Base-by-base conservation (phyloP, 2,329 filamentous ascomycete species). In the Podosphaera fusca region DNA sequence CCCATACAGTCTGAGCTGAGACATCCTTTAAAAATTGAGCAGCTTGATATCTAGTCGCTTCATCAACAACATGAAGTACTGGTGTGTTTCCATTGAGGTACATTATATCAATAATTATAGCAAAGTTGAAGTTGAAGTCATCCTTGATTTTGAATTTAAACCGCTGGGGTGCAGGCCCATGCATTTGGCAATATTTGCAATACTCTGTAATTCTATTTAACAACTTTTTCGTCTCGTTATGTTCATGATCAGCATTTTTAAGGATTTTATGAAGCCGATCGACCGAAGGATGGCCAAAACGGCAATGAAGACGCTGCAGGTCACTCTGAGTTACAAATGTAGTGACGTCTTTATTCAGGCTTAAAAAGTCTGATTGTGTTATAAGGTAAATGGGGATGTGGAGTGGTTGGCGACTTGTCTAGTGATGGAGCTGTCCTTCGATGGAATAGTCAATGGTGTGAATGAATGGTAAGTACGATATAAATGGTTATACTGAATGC, bases 71-170 rank as follows among this genome's bases (percentile, higher is more conserved):
- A n/a, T n/a, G 72, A 49, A 84, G 69, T 35, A 70, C 69, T 2
- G 73, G 69, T 1, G 81, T 77, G 64, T 85, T 85, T 59, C 84
- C 80, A 64, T 84, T 78, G 62, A 82, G 14, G 30, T 21, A 51
- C 29, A 51, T 31, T 14, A 51, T 51, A 12, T 51, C 47, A n/a
- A 36, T 38, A 21, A 36, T 29, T 36, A 36, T 5, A 35, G 4
- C 30, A 21, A 35, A 53, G 35, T 53, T 53, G 14, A 53, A 38
- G 10, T 53, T 33, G 31, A 36, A 38, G 33, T 31, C 36, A 45
- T 55, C 36, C 2, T 45, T 8, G 8, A 55, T 30, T 14, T n/a
- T 45, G 21, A 55, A 55, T 2, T 21, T n/a, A 10, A 52, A 52
- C 31, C 49, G 4, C 12, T 52, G 21, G 2, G 10, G 49, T 9